Conservation (phyloP, 73 alveolate genomes). For the Stentor coeruleus region DNA sequence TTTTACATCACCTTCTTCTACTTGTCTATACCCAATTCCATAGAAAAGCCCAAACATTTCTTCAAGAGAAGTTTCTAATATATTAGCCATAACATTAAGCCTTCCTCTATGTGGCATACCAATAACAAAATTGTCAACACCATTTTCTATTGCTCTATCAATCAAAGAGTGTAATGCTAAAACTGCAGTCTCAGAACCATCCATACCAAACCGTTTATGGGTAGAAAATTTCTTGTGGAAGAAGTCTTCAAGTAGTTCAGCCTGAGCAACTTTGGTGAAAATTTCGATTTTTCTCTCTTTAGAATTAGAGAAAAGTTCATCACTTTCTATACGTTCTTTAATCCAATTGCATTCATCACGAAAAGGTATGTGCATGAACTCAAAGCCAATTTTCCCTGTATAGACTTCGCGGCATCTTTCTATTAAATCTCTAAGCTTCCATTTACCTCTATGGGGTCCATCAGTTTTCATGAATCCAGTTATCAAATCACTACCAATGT, state of each 20-base stretch:
- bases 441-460: conserved; percentile 19
- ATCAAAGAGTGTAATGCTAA: conserved; percentile 57
- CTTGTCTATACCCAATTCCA: conserved; percentile 30
- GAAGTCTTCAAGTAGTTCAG: conserved; percentile 66
- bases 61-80: conserved; percentile 71
- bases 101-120: conserved; percentile 99
- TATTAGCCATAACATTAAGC: conserved; percentile 82
- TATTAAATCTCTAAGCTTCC: conserved; percentile 78
- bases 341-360: conserved; percentile 83
- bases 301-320: conserved; percentile 48
- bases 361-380: conserved; percentile 76
- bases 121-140: conserved; percentile 72
- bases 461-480: conserved; percentile 44
- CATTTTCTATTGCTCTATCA: conserved; percentile 73
- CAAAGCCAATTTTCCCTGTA: conserved; percentile 73
- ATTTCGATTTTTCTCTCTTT: conserved; percentile 46
- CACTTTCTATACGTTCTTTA: conserved; percentile 65
- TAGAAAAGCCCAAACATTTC: conserved; percentile 60
- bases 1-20: conserved; percentile 71
- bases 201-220: conserved; percentile 89
- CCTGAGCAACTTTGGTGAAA: conserved; percentile 64
- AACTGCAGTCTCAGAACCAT: conserved; percentile 78
- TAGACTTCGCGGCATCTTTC: conserved; percentile 60
- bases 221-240: conserved; percentile 80
- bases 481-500: conserved; percentile 45